Evolutionary conservation across 1,139 yeast species (phyloP).

Genomic region (Candida sanyaensis): DNA sequence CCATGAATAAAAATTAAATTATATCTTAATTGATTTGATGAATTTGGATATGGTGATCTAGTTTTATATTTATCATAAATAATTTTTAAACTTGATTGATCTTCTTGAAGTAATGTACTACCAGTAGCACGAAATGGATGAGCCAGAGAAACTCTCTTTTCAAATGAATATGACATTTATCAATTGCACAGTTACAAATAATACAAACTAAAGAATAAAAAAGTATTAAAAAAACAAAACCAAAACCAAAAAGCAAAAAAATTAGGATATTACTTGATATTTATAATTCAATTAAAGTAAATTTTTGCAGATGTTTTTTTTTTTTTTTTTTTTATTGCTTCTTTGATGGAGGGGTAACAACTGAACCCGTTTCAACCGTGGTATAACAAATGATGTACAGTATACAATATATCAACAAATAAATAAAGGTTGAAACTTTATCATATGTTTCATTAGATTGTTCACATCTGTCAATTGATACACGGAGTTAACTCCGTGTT

Average conservation of each 20-base stretch:
- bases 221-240: neutral
- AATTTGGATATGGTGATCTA: slow-evolving; percentile 18
- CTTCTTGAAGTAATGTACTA: slow-evolving; percentile 28
- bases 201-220: no score
- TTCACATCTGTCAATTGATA: no score
- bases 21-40: slow-evolving; percentile 28
- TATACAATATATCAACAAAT: no score
- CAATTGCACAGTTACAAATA: no score
- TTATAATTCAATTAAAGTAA: neutral
- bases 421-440: no score
- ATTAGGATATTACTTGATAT: neutral
- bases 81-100: slow-evolving; percentile 25
- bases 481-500: no score
- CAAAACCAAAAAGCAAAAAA: neutral
- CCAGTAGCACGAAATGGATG: slow-evolving; percentile 35
- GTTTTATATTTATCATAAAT: slow-evolving; percentile 39
- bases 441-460: no score
- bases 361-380: no score
- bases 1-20: slow-evolving; percentile 69
- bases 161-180: slow-evolving; percentile 20
- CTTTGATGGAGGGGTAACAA: neutral
- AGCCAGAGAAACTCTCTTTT: slow-evolving; percentile 30
- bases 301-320: neutral
- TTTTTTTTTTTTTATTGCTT: no score
- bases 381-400: no score